Percentiles rank a stretch among this genome's conserved stretches.
Evolutionary conservation across 2,329 filamentous ascomycete species (phyloP).

Genomic region (Xylariaceae sp.): DNA sequence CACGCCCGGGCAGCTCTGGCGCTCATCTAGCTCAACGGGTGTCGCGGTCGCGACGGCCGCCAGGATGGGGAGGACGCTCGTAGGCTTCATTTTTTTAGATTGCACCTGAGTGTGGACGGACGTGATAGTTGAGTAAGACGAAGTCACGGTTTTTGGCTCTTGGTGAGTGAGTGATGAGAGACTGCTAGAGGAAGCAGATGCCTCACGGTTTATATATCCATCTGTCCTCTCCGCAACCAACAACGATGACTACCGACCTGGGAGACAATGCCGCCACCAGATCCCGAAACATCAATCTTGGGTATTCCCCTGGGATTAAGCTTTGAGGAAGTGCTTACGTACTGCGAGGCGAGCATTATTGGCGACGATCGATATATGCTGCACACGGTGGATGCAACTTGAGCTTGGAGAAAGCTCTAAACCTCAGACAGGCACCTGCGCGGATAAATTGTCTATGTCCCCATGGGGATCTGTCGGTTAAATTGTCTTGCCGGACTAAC

Average conservation of each 20-base stretch:
- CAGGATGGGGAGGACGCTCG: slow-evolving; percentile 3
- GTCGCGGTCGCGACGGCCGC: slow-evolving; percentile 15
- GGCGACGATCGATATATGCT: slow-evolving; percentile 5
- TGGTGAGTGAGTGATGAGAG: neutral
- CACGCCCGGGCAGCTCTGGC: slow-evolving; percentile 51
- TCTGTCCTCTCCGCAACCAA: neutral
- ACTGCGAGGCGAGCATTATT: neutral
- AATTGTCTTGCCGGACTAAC: neutral
- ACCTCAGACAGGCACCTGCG: neutral
- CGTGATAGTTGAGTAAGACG: too few relatives aligned
- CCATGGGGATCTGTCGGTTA: slow-evolving; percentile 1
- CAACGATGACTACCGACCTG: too few relatives aligned
- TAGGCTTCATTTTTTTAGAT: slow-evolving; percentile 9
- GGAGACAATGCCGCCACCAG: neutral
- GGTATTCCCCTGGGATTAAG: neutral
- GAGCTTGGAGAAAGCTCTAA: neutral
- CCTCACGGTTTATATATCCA: slow-evolving; percentile 3
- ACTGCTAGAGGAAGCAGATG: too few relatives aligned
- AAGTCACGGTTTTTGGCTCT: too few relatives aligned
- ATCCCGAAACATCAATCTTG: neutral
- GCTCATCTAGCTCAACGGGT: slow-evolving; percentile 17
- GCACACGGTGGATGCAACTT: too few relatives aligned
- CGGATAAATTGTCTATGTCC: slow-evolving; percentile 17
- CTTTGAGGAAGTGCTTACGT: neutral
- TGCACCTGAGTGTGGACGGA: neutral